Evolutionary conservation across 495 filamentous ascomycete species (phyloP).

Genomic region (Parachaetomium inaequale): DNA sequence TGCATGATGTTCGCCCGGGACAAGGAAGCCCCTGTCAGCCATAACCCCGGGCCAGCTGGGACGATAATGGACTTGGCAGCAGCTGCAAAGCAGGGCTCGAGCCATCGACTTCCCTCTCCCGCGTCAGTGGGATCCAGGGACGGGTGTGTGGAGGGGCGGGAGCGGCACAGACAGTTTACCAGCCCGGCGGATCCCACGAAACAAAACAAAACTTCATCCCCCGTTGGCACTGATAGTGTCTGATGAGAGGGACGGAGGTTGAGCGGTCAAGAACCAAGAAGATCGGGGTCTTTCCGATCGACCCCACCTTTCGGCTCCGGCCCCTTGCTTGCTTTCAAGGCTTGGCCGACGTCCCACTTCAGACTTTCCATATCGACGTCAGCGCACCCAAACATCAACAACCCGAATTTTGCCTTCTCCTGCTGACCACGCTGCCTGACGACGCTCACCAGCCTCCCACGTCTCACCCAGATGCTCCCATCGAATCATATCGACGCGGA

Average conservation of each 20-base stretch:
- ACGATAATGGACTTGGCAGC: neutral
- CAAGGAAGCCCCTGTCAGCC: slow-evolving; percentile 18
- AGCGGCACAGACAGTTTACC: neutral
- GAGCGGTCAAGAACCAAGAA: neutral
- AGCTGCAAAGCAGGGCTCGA: neutral
- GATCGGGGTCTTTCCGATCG: neutral
- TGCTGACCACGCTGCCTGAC: no score
- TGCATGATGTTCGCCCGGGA: neutral
- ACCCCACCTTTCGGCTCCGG: neutral
- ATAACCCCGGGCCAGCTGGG: slow-evolving; percentile 28
- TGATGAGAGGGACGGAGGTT: no score
- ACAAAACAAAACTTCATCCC: neutral
- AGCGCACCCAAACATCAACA: neutral
- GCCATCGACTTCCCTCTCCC: no score
- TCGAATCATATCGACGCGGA: no score
- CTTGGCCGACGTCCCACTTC: neutral
- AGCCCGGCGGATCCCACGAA: neutral
- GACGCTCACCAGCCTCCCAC: neutral
- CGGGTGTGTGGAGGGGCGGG: no score
- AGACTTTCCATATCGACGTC: neutral
- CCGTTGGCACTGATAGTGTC: no score
- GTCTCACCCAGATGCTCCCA: no score
- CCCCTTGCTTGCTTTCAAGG: no score
- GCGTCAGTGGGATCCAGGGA: no score
- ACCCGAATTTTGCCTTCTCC: no score